phyloP scores from a whole-genome alignment of 257 asterid genomes.

The Anisodus tanguticus region DNA sequence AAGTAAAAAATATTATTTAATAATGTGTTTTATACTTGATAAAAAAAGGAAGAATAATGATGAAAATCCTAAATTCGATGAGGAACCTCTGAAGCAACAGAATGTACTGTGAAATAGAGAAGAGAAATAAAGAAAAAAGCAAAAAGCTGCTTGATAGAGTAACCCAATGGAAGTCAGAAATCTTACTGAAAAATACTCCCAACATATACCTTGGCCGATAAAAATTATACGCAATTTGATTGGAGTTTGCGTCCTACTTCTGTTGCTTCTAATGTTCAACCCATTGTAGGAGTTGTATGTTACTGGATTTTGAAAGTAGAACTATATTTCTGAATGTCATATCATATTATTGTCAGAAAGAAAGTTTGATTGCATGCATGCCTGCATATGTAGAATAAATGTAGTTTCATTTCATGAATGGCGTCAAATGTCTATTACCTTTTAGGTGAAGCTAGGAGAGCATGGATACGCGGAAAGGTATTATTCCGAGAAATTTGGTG shows the following conservation, averaged over 20 bases:
- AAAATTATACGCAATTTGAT: background rate
- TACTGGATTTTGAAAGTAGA: constrained; percentile 19
- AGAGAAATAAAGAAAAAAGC: constrained; percentile 15
- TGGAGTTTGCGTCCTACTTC: background rate
- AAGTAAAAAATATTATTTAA: background rate
- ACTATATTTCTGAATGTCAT: background rate
- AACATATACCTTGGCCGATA: background rate
- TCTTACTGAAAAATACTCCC: background rate
- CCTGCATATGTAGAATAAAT: constrained; percentile 18
- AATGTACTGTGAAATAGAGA: constrained; percentile 19
- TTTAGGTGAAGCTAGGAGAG: constrained; percentile 88
- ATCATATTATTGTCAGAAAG: constrained; percentile 8
- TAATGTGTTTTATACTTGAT: background rate
- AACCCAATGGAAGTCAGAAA: background rate
- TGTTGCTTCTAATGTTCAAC: constrained; percentile 10
- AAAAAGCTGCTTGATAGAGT: constrained; percentile 3
- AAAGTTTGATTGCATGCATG: background rate
- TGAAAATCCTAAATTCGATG: constrained; percentile 4
- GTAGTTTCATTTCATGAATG: background rate
- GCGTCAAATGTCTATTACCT: constrained; percentile 9
- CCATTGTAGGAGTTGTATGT: constrained; percentile 4
- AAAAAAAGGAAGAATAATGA: background rate
- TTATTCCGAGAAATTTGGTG: constrained; percentile 82
- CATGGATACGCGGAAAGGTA: constrained; percentile 97
- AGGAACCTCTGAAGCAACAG: background rate